These are phyloP conservation scores for Striga hermonthica DNA, from an alignment of 305 asterid genomes.

Conservation along the genomic window DNA sequence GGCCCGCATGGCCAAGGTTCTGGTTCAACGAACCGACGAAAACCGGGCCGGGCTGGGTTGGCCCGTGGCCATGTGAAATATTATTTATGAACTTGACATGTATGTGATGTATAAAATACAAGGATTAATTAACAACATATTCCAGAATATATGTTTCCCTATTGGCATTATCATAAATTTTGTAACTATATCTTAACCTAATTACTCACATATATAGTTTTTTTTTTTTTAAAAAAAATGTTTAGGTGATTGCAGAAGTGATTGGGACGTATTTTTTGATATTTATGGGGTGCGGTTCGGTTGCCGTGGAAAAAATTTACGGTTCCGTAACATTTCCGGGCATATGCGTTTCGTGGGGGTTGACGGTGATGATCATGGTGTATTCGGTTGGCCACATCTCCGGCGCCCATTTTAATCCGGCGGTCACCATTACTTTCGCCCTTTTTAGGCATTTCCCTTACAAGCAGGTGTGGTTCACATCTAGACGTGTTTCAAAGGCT, in stretches of 20 bases:
- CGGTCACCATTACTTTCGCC: slow-evolving; percentile 43
- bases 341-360: slow-evolving; percentile 36
- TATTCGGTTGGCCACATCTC: slow-evolving; percentile 48
- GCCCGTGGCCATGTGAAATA: no score
- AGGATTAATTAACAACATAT: no score
- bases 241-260: slow-evolving; percentile 43
- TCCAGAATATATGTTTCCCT: no score
- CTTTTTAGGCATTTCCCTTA: slow-evolving; percentile 39
- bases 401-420: slow-evolving; percentile 48
- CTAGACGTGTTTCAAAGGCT: no score
- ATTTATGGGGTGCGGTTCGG: slow-evolving; percentile 46
- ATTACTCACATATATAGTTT: no score
- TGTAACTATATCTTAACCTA: no score
- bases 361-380: slow-evolving; percentile 41
- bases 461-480: slow-evolving; percentile 35
- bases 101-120: no score
- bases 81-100: no score
- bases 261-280: slow-evolving; percentile 45
- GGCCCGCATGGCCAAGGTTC: no score
- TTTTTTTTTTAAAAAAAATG: neutral
- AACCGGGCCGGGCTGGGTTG: no score
- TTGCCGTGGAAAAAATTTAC: slow-evolving; percentile 38
- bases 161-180: no score
- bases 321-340: slow-evolving; percentile 43
- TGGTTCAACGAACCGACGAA: no score